phyloP scores from a whole-genome alignment of 2,329 filamentous ascomycete species.

The Fusarium neocosmosporiellum region DNA sequence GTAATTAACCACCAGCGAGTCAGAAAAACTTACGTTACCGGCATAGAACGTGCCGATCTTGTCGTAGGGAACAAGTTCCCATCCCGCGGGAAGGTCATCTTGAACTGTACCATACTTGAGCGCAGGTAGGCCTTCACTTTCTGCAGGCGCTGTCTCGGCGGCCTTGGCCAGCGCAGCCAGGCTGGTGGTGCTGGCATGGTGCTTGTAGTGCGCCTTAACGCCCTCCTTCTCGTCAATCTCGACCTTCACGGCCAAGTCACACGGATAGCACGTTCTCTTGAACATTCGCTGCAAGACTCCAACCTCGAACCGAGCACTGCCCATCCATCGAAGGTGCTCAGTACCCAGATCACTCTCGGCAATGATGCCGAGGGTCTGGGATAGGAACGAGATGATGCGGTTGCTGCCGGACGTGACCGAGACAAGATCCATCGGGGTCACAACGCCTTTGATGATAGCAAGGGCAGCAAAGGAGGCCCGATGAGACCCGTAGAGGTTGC shows the following conservation, averaged over 20 bases:
- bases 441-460: conserved; percentile 85
- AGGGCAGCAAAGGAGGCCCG: conserved; percentile 81
- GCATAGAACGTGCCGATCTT: conserved; percentile 93
- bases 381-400: conserved; percentile 87
- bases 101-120: conserved; percentile 84
- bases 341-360: conserved; percentile 92
- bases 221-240: conserved; percentile 79
- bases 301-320: conserved; percentile 83
- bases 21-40: conserved; percentile 74
- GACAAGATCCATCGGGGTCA: conserved; percentile 86
- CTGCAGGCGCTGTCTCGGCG: conserved; percentile 38
- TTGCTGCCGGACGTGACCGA: conserved; percentile 85
- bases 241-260: conserved; percentile 87
- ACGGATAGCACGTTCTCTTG: conserved; percentile 83
- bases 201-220: conserved; percentile 79
- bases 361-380: conserved; percentile 88
- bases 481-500: conserved; percentile 87
- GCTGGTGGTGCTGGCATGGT: conserved; percentile 53
- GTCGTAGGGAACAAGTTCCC: conserved; percentile 79
- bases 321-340: conserved; percentile 94
- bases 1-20: neutral
- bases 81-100: conserved; percentile 80
- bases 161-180: conserved; percentile 39
- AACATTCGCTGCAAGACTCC: conserved; percentile 84
- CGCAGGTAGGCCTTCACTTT: conserved; percentile 71